phyloP scores from a whole-genome alignment of 305 asterid species.

The Fraxinus dipetala region DNA sequence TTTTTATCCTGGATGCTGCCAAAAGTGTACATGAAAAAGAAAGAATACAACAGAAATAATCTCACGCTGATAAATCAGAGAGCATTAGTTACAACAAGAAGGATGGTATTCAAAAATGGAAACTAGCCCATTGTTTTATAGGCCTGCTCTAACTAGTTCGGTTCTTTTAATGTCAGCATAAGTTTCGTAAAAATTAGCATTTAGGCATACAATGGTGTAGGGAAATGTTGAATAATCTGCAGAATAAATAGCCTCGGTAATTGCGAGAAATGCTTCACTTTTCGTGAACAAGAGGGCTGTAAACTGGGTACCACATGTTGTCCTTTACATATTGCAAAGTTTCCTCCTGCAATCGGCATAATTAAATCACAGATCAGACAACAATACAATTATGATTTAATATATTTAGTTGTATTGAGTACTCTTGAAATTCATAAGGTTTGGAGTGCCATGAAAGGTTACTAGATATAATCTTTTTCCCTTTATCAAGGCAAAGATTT shows the following conservation, averaged over 20 bases:
- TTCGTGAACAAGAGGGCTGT: slow-evolving; percentile 96
- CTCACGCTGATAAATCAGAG: not conserved
- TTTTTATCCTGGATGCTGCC: not conserved
- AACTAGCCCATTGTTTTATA: slow-evolving; percentile 12
- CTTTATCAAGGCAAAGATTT: not conserved
- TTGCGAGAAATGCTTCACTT: slow-evolving; percentile 43
- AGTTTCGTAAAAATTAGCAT: slow-evolving; percentile 23
- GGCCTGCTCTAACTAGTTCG: slow-evolving; percentile 21
- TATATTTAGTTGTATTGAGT: not conserved
- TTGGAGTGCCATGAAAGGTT: not conserved
- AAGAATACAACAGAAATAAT: not conserved
- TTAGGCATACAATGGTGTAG: slow-evolving; percentile 28
- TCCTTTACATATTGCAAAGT: slow-evolving; percentile 52
- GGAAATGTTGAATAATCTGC: slow-evolving; percentile 23
- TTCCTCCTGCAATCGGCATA: slow-evolving; percentile 65
- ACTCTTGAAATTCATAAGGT: not conserved
- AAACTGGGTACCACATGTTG: slow-evolving; percentile 91
- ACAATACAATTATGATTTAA: not conserved
- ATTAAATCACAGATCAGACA: slow-evolving; percentile 3
- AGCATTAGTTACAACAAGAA: slow-evolving; percentile 6
- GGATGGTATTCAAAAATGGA: slow-evolving; percentile 1
- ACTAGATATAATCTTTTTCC: not conserved
- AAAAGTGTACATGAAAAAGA: not conserved
- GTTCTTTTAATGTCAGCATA: slow-evolving; percentile 10
- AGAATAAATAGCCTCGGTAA: not conserved